Base-by-base conservation (phyloP, 176 grass and related monocot genomes). In the Zizania latifolia region DNA sequence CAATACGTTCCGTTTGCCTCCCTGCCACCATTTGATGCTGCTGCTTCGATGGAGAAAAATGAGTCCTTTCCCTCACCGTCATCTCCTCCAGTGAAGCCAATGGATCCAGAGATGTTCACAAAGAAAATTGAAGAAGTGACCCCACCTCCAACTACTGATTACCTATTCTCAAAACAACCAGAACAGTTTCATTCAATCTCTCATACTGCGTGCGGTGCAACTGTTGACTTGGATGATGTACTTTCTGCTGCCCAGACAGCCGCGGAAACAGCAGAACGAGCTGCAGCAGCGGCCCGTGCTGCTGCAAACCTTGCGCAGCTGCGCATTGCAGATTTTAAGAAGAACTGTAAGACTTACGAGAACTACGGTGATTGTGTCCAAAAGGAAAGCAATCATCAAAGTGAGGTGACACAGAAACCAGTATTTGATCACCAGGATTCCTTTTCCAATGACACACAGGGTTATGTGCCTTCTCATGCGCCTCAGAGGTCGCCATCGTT, bases 231-330 rank as follows among this genome's bases (percentile, higher is more conserved):
- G 80, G 86, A 90, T 13, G 87, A 88, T 10, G 79, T 99, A 40
- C 59, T 99, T 62, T 81, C 89, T 31, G 89, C 86, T 80, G 95
- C 95, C 14, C 81, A 84, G 74, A 61, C 84, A 43, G 95, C 95
- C 8, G 95, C 95, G 57, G 84, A 94, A 38, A 90, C 81, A 29
- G 91, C 95, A 2, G 95, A 99, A 24, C 61, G 63, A 68, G 95
- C 95, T 63, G 91, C 95, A 11, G 41, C 78, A 56, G 91, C 86
- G 0, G 95, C 95, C 12, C 86, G 91, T 70, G 79, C 89, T 84
- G 95, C 91, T 57, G 95, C 95, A 33, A 89, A 92, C 70, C 89
- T 99, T 53, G 91, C 84, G 0, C 82, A 92, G 39, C 39, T 86
- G 75, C 86, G 62, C 85, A 92, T 99, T 63, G 80, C 85, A 19